Evolutionary conservation across 306 rosid species (phyloP).

Genomic region (Vigna unguiculata): DNA sequence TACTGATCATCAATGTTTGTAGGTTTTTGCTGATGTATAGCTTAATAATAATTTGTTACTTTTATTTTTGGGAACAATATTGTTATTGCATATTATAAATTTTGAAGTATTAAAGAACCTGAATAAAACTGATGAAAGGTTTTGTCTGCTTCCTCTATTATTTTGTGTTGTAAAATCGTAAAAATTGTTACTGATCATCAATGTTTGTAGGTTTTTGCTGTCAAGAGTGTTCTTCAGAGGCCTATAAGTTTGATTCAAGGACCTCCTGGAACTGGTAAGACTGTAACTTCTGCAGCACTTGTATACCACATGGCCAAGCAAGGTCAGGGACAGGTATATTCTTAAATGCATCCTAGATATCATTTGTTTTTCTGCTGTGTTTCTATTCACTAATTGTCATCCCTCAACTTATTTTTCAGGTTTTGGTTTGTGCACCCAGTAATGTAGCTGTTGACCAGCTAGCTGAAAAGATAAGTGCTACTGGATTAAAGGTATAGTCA

Average conservation of each 20-base stretch:
- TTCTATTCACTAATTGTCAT: neutral
- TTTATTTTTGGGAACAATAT: neutral
- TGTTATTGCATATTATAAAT: neutral
- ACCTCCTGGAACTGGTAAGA: constrained; percentile 99
- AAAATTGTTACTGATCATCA: neutral
- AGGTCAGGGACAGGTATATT: constrained; percentile 95
- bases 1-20: constrained; percentile 25
- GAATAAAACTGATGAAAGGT: constrained; percentile 1
- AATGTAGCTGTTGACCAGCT: constrained; percentile 97
- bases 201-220: constrained; percentile 83
- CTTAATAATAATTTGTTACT: too few species aligned
- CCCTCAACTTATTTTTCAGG: constrained; percentile 55
- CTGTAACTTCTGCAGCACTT: constrained; percentile 98
- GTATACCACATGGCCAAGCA: constrained; percentile 99
- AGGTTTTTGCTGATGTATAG: constrained; percentile 69
- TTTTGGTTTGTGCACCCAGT: constrained; percentile 99
- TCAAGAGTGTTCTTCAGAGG: constrained; percentile 97
- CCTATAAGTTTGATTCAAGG: constrained; percentile 99
- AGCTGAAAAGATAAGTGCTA: constrained; percentile 98
- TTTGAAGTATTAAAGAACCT: neutral
- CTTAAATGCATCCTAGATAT: neutral
- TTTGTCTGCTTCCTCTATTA: neutral
- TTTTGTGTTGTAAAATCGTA: neutral
- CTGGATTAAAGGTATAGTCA: constrained; percentile 92
- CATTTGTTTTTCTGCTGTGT: neutral